Conservation (phyloP, 2,329 filamentous ascomycete genomes). For the Ceratocystis lukuohia region DNA sequence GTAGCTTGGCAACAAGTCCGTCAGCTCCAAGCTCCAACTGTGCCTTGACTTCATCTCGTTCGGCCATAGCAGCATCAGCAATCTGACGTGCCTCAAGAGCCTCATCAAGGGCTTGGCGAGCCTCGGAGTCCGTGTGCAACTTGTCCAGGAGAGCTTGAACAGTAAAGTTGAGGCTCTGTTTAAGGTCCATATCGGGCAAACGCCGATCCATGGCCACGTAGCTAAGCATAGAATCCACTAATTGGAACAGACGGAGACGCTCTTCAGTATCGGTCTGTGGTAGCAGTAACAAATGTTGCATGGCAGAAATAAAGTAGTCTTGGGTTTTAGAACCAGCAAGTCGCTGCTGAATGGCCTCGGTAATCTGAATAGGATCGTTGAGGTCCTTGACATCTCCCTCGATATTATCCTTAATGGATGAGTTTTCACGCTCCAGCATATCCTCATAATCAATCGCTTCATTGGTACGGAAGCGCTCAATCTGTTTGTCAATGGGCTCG, state of each 20-base stretch:
- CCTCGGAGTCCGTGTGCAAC: conserved; percentile 90
- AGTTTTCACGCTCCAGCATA: conserved; percentile 80
- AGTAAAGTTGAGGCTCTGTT: conserved; percentile 94
- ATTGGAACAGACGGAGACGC: conserved; percentile 85
- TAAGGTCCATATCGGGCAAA: conserved; percentile 91
- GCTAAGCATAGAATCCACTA: conserved; percentile 96
- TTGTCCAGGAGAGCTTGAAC: conserved; percentile 92
- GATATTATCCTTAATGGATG: conserved; percentile 75
- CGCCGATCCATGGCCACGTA: conserved; percentile 97
- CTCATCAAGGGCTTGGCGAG: conserved; percentile 82
- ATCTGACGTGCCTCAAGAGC: conserved; percentile 81
- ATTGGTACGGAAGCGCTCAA: conserved; percentile 83
- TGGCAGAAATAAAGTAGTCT: conserved; percentile 88
- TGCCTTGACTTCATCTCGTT: conserved; percentile 86
- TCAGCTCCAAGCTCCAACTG: conserved; percentile 85
- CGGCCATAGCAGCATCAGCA: conserved; percentile 87
- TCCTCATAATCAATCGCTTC: conserved; percentile 98
- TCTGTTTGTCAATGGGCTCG: conserved; percentile 95
- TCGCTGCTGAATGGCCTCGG: conserved; percentile 79
- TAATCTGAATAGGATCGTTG: conserved; percentile 83
- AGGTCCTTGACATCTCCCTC: conserved; percentile 83
- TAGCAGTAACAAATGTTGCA: conserved; percentile 90
- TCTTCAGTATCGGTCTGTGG: conserved; percentile 87
- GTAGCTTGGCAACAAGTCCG: conserved; percentile 80
- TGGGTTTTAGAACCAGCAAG: conserved; percentile 73